phyloP scores from a whole-genome alignment of 2,329 filamentous ascomycete species.

The Beauveria sp. region DNA sequence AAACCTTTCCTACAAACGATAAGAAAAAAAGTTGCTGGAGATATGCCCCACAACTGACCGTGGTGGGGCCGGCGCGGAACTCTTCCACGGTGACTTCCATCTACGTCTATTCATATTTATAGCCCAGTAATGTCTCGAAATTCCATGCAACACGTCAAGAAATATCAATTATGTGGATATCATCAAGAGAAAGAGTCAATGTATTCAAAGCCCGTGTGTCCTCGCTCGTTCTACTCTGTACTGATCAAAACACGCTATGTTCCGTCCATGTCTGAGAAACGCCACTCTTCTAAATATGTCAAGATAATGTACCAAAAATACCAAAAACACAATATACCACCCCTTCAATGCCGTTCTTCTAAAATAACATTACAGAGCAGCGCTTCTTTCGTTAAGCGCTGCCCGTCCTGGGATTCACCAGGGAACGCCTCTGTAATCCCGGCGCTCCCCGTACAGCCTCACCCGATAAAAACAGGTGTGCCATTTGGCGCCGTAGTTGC shows the following conservation, averaged over 20 bases:
- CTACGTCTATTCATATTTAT: neutral
- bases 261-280: neutral
- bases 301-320: neutral
- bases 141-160: too few species aligned
- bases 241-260: constrained; percentile 3
- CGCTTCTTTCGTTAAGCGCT: too few species aligned
- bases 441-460: constrained; percentile 43
- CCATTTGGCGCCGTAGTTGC: constrained; percentile 49
- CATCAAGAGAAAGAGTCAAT: neutral
- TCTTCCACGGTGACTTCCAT: neutral
- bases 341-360: neutral
- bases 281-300: constrained; percentile 1
- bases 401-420: neutral
- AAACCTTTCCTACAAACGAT: constrained; percentile 1
- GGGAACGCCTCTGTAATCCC: neutral
- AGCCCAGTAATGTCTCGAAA: neutral
- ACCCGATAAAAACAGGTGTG: constrained; percentile 62
- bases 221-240: neutral
- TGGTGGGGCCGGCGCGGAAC: constrained; percentile 8
- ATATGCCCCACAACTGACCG: constrained; percentile 1
- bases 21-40: constrained; percentile 9
- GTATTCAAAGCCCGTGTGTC: neutral
- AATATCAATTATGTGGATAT: too few species aligned
- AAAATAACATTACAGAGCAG: neutral
- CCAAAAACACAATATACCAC: neutral